Base-by-base conservation (phyloP, 257 asterid species). In the Avicennia marina region DNA sequence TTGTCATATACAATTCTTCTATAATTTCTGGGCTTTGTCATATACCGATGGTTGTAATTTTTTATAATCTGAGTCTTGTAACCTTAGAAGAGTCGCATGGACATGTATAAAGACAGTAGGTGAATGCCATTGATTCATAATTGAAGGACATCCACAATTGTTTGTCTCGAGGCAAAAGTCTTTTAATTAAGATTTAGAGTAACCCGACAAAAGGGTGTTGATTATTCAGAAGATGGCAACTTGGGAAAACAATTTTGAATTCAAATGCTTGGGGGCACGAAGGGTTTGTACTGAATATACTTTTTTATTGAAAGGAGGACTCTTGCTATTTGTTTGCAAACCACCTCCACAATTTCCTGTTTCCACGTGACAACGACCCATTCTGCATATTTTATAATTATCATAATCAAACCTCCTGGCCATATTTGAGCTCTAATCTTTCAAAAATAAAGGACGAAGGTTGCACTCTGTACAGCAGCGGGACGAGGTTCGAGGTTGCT, bases 171-270 rank as follows among this genome's bases (percentile, higher is more conserved):
- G 2, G 10, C 52, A 49, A n/a, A n/a, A 16, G 40, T 32, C 39
- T 3, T 10, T 17, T 18, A 13, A 44, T 26, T 62, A 50, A 49
- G 49, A 49, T 49, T 12, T 32, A 9, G 56, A 16, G 31, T 7
- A 29, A 41, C 42, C 11, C 47, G 42, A 45, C 42, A 42, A 42
- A 21, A 7, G 54, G 16, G 22, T 46, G 58, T 65, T 45, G 53
- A 65, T 56, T 34, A 46, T 64, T 55, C 29, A 42, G 56, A 32
- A 16, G 34, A 44, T 46, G 47, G 47, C 7, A n/a, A 25, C 18
- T 33, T 36, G 39, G 17, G 12, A 17, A 16, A 22, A 19, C 11
- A n/a, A 40, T 39, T 51, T 42, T 19, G 22, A 10, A 48, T 34
- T 54, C 51, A 46, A 33, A 42, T 43, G 56, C 20, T 63, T 63